Evolutionary conservation across 257 asterid species (phyloP).

Genomic region (Capsicum rhomboideum): DNA sequence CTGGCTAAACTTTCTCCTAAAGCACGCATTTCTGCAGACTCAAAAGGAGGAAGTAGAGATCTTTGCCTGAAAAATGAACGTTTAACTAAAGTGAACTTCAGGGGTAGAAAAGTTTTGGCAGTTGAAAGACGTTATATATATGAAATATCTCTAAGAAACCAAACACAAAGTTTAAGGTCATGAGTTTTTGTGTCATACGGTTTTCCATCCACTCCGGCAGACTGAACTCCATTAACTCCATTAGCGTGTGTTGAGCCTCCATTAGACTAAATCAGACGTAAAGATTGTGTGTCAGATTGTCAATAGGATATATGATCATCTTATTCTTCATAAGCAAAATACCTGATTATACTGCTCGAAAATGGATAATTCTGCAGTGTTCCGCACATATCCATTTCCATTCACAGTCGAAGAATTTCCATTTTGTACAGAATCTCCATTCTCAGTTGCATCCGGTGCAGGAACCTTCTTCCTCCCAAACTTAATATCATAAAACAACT

Average conservation of each 20-base stretch:
- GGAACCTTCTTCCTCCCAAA: conserved; percentile 86
- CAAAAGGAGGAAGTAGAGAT: conserved; percentile 87
- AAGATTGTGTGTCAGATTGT: conserved; percentile 7
- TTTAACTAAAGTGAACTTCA: neutral
- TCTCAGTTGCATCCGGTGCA: conserved; percentile 30
- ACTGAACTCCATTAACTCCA: conserved; percentile 33
- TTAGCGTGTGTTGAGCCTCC: conserved; percentile 30
- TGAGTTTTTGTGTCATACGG: conserved; percentile 39
- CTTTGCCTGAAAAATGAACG: conserved; percentile 49
- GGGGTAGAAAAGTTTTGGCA: neutral
- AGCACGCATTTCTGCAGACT: conserved; percentile 87
- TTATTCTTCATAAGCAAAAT: conserved; percentile 2
- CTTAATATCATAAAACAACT: conserved; percentile 80
- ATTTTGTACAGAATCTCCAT: conserved; percentile 23
- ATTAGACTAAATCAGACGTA: conserved; percentile 37
- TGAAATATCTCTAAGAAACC: neutral
- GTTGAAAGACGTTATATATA: neutral
- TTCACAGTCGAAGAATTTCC: conserved; percentile 25
- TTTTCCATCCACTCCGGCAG: conserved; percentile 38
- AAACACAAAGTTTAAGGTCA: neutral
- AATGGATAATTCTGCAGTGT: conserved; percentile 65
- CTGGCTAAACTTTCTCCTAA: conserved; percentile 91
- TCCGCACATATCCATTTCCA: conserved; percentile 39
- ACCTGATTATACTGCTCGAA: conserved; percentile 86
- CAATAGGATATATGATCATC: neutral